Evolutionary conservation across 352 stramenopile genomes (phyloP).

Genomic region (Pythium rhizo-oryzae): DNA sequence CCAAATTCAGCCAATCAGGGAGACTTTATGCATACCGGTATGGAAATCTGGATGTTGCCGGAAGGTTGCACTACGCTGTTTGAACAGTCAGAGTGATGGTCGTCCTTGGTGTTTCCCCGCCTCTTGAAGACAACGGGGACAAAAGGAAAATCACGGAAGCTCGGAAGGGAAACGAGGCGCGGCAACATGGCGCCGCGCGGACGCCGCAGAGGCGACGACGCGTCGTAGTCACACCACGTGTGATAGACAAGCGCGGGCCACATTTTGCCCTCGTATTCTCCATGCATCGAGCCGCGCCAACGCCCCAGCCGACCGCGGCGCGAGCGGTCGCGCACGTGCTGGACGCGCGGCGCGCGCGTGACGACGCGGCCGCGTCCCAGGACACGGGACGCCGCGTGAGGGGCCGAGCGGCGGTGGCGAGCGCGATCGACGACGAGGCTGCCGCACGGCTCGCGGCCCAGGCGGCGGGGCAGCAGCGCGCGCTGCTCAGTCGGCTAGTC

Average conservation of each 20-base stretch:
- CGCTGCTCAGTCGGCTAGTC: constrained; percentile 19
- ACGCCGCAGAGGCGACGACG: not conserved
- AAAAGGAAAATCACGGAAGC: no score
- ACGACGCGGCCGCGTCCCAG: not conserved
- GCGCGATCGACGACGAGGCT: not conserved
- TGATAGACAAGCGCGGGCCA: not conserved
- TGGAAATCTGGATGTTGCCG: constrained; percentile 1
- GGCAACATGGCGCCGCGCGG: not conserved
- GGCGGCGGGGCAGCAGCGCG: constrained; percentile 3
- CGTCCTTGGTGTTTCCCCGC: constrained; percentile 3
- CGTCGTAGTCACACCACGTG: not conserved
- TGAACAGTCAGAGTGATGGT: constrained; percentile 33
- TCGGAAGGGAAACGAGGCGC: not conserved
- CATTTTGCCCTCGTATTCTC: not conserved
- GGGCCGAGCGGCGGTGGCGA: not conserved
- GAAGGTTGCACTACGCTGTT: constrained; percentile 23
- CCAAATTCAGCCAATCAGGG: constrained; percentile 22
- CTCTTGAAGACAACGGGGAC: not conserved
- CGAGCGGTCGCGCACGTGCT: constrained; percentile 7
- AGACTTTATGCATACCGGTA: constrained; percentile 9
- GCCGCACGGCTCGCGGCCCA: constrained; percentile 10
- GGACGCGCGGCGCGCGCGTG: not conserved
- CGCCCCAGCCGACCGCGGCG: not conserved
- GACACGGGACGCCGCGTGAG: not conserved
- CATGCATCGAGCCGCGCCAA: not conserved